Evolutionary conservation across 176 grass and related monocot species (phyloP).

Genomic region (Olyra latifolia): DNA sequence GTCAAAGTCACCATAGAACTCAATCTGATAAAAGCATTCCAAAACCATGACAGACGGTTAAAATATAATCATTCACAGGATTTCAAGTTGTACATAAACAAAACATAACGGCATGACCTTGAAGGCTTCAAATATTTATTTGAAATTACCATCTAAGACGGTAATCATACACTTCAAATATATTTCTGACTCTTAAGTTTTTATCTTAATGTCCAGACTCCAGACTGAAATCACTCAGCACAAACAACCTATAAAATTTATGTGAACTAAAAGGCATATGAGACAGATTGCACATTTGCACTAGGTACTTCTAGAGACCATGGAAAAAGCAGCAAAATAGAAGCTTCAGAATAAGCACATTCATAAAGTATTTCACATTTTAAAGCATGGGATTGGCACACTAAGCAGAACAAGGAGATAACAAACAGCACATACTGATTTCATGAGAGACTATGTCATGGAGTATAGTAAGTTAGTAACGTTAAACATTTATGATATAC

Average conservation of each 20-base stretch:
- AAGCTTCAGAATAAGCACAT: neutral
- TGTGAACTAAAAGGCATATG: neutral
- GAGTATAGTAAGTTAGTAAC: neutral
- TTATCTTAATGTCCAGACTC: neutral
- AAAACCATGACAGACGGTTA: slow-evolving; percentile 4
- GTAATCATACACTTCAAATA: neutral
- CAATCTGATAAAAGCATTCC: slow-evolving; percentile 57
- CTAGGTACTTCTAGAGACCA: neutral
- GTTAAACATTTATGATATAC: neutral
- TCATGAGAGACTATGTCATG: neutral
- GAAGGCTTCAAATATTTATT: neutral
- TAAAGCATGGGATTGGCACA: neutral
- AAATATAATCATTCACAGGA: neutral
- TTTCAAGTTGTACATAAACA: neutral
- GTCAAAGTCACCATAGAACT: slow-evolving; percentile 96
- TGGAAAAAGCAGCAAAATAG: neutral
- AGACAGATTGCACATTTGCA: neutral
- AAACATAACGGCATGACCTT: neutral
- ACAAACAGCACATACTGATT: neutral
- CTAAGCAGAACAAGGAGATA: neutral
- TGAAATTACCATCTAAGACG: neutral
- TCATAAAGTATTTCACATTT: neutral
- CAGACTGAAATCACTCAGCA: slow-evolving; percentile 3
- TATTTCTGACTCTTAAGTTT: neutral
- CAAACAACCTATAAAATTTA: neutral